Evolutionary conservation across 2,329 filamentous ascomycete genomes (phyloP).

Genomic region (Didymella exigua): DNA sequence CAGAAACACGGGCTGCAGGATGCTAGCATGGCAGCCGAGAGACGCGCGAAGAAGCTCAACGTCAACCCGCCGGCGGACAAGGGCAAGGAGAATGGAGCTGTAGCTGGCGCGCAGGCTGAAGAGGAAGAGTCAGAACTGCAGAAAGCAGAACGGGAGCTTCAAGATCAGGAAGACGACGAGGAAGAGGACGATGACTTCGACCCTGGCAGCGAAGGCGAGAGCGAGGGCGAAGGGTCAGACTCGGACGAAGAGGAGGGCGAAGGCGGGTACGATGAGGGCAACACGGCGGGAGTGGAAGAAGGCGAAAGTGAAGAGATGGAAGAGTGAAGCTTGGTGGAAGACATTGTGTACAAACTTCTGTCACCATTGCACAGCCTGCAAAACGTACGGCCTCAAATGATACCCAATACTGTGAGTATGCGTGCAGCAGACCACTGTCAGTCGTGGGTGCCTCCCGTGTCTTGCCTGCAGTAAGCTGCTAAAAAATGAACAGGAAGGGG

Average conservation of each 20-base stretch:
- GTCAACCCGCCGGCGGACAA: conserved; percentile 49
- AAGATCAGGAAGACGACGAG: conserved; percentile 49
- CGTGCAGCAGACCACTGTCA: not conserved
- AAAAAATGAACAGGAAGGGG: not conserved
- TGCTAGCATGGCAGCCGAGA: conserved; percentile 64
- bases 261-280: conserved; percentile 41
- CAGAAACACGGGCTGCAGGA: conserved; percentile 67
- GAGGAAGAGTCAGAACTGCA: conserved; percentile 49
- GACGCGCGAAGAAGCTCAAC: conserved; percentile 66
- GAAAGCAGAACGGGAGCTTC: conserved; percentile 46
- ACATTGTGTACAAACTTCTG: not conserved
- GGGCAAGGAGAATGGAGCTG: conserved; percentile 30
- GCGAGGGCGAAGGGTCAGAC: conserved; percentile 46
- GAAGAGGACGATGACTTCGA: conserved; percentile 52
- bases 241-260: conserved; percentile 44
- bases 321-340: conserved; percentile 21
- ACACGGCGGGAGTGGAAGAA: conserved; percentile 30
- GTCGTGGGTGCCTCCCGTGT: not conserved
- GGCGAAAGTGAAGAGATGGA: conserved; percentile 39
- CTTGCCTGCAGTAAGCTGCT: not conserved
- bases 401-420: not conserved
- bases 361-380: not conserved
- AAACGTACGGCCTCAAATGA: not conserved
- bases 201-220: conserved; percentile 50
- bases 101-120: conserved; percentile 25